Evolutionary conservation across 768 basidiomycete genomes (phyloP).

Genomic region (Dioszegia crocea): DNA sequence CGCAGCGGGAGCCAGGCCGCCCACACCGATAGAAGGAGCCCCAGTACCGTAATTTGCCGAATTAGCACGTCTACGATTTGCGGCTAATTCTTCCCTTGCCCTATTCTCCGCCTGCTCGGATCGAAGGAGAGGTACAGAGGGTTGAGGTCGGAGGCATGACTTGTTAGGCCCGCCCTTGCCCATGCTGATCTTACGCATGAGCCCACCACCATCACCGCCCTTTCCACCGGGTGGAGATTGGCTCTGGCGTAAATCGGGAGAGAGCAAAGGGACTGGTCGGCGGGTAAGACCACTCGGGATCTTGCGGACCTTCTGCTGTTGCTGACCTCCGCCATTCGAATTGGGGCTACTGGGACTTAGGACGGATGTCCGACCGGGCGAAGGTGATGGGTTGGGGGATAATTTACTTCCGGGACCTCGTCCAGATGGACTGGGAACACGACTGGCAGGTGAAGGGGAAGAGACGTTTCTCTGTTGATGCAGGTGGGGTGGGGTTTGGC

Average conservation of each 20-base stretch:
- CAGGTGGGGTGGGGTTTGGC: not conserved
- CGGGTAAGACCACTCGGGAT: constrained; percentile 4
- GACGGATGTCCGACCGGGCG: not conserved
- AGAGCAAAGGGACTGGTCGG: constrained; percentile 5
- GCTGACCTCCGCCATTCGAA: not conserved
- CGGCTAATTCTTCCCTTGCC: not conserved
- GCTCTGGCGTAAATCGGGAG: not conserved
- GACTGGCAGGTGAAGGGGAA: not conserved
- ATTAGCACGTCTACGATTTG: not conserved
- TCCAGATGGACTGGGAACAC: not conserved
- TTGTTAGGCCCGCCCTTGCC: not conserved
- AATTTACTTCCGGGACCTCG: not conserved
- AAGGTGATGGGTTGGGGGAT: not conserved
- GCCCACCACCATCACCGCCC: not conserved
- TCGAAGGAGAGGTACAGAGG: constrained; percentile 4
- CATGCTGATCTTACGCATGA: constrained; percentile 4
- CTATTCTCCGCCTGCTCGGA: not conserved
- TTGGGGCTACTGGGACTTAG: not conserved
- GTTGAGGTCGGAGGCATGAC: not conserved
- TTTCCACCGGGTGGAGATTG: not conserved
- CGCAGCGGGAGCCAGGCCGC: not conserved
- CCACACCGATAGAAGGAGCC: not conserved
- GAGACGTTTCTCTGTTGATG: not conserved
- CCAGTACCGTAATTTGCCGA: not conserved
- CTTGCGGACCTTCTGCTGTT: constrained; percentile 6